Conservation (phyloP, 371 early-diverging fungal species). For the Antonospora locustae region DNA sequence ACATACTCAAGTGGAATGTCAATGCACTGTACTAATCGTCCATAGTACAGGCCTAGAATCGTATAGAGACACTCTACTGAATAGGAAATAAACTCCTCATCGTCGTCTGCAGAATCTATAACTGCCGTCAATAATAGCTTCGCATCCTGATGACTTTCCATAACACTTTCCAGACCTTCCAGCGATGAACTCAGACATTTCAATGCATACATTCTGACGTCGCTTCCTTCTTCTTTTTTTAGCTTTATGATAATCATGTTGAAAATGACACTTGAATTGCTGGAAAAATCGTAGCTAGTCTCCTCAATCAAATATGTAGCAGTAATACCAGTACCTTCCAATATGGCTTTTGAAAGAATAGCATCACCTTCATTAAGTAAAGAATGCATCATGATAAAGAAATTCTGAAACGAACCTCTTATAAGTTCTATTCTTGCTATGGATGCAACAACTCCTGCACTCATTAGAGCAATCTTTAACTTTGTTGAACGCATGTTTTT, state of each 20-base stretch:
- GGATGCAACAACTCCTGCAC: constrained; percentile 9
- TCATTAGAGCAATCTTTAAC: constrained; percentile 1
- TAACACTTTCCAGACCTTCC: constrained; percentile 6
- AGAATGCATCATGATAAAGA: constrained; percentile 16
- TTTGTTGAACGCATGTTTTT: not conserved
- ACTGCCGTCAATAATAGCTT: constrained; percentile 24
- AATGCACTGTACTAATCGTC: constrained; percentile 13
- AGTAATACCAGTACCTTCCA: constrained; percentile 17
- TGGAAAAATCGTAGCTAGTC: constrained; percentile 11
- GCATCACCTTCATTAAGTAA: not conserved
- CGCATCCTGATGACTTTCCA: constrained; percentile 20
- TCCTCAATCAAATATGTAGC: constrained; percentile 12
- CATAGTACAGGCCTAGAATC: constrained; percentile 31
- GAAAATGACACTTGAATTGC: not conserved
- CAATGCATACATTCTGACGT: constrained; percentile 8
- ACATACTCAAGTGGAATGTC: constrained; percentile 14
- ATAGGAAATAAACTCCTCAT: constrained; percentile 22
- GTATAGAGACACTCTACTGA: constrained; percentile 36
- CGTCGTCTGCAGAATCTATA: constrained; percentile 4
- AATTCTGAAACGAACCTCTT: not conserved
- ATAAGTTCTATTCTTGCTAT: constrained; percentile 39
- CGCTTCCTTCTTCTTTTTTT: not conserved
- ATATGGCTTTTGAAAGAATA: constrained; percentile 2
- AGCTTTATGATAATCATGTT: constrained; percentile 15
- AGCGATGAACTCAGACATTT: constrained; percentile 18